Base-by-base conservation (phyloP, 108 stramenopile species). In the Cyclotella atomus region DNA sequence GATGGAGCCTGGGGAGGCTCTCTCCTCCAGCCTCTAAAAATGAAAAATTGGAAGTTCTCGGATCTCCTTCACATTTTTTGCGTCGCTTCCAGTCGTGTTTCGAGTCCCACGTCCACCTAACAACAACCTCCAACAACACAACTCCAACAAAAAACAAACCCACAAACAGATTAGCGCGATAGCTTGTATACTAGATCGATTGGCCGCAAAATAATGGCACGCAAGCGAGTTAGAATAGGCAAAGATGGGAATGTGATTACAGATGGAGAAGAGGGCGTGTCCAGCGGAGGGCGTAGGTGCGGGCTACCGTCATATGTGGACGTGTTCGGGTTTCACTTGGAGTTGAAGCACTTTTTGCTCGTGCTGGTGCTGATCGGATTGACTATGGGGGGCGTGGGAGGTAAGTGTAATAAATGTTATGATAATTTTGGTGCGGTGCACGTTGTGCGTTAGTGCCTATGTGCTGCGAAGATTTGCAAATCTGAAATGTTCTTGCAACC, bases 321-420 rank as follows among this genome's bases (percentile, higher is more conserved):
- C 35, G 68, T 73, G 28, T 81, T 81, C 45, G 80, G 80, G 7
- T 81, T 81, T 57, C 61, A 81, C 65, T 52, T 81, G 19, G 80
- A 81, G 49, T 36, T 74, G 12, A 81, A 74, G 38, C 80, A 81
- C 59, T 81, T 81, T 35, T 55, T 71, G 14, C 27, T 81, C 3
- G 62, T 81, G 43, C 43, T 81, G 34, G 41, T 81, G 24, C 59
- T 81, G 12, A 30, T 81, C 7, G 66, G 68, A 1, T 30, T 81
- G 63, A 81, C 80, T 8, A 74, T 70, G 73, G 80, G 80, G 24
- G n/a, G 63, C 2, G 47, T 72, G 16, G 77, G 77, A 47, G 80
- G 44, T 41, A 43, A 32, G 56, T 61, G 47, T n/a, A 4, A n/a
- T 41, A 41, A 9, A 6, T 41, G 38, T 41, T 41, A 12, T 41